A percentile compares a stretch with the other conserved stretches of the same genome.
Evolutionary conservation across 2,329 filamentous ascomycete species (phyloP).

Genomic region (Curvularia eragrostidis): DNA sequence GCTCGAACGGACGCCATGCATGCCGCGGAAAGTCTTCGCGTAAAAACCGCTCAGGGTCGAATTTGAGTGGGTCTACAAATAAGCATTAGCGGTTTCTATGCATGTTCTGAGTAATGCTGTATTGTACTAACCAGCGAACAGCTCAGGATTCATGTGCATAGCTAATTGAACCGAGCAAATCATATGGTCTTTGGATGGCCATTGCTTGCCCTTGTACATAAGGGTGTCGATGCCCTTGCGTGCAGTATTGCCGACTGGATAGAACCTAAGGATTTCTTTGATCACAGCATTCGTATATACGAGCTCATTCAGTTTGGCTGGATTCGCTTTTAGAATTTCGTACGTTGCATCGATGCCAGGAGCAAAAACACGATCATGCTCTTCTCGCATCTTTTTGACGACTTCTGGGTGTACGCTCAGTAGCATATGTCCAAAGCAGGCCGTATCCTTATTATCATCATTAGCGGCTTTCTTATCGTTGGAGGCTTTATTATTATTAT

Average conservation of each 20-base stretch:
- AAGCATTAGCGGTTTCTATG: not conserved
- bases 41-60: slow-evolving; percentile 47
- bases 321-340: slow-evolving; percentile 51
- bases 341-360: slow-evolving; percentile 49
- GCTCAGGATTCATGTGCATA: slow-evolving; percentile 41
- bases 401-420: slow-evolving; percentile 39
- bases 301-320: slow-evolving; percentile 58
- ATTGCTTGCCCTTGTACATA: slow-evolving; percentile 50
- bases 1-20: slow-evolving; percentile 64
- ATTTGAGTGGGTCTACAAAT: slow-evolving; percentile 19
- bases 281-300: slow-evolving; percentile 61
- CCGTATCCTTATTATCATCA: too few relatives aligned
- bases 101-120: not conserved
- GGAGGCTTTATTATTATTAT: too few relatives aligned
- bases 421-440: slow-evolving; percentile 42
- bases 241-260: slow-evolving; percentile 57
- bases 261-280: slow-evolving; percentile 62
- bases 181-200: slow-evolving; percentile 55
- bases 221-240: slow-evolving; percentile 51
- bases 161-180: slow-evolving; percentile 52
- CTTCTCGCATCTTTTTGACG: slow-evolving; percentile 48
- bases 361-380: slow-evolving; percentile 62
- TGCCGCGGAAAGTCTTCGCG: slow-evolving; percentile 53
- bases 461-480: too few relatives aligned
- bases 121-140: slow-evolving; percentile 32